Evolutionary conservation across 805 yeast genomes (phyloP), one percentile per base, ranked within the genome.

Genomic region (Tanozyma kutaoensis): DNA sequence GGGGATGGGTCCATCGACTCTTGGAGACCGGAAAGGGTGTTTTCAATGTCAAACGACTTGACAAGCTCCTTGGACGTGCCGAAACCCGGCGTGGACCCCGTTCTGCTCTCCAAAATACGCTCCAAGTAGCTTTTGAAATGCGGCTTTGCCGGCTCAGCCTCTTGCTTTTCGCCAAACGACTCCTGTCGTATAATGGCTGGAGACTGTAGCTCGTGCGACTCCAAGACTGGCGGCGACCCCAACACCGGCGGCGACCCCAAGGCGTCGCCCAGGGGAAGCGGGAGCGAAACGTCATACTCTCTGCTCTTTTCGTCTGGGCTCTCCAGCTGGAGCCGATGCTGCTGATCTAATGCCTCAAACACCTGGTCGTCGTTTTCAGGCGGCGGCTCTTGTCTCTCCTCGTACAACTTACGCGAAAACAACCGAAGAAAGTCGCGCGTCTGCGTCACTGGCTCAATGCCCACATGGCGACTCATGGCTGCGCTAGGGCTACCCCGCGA

Each of bases 341-440:
- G 36, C 24, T 24, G 42, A 22, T 32, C 35, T 12, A 23, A 31
- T 2, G 28, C 35, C 28, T 21, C 24, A 24, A 28, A 32, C 16
- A 15, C 29, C 29, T 13, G 23, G 7, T 26, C 22, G 13, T 27
- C 24, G 12, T 35, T 33, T 20, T 25, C 24, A 12, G 24, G 21
- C 6, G 25, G 12, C 14, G 15, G 26, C 20, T 31, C 36, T 20
- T 33, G 32, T 16, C 28, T 31, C 15, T 40, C 50, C 20, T 34
- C 30, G 8, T 37, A 29, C 31, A 45, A 43, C 2, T 55, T 53
- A 23, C 43, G 39, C 25, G 63, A 55, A 24, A 57, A 47, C 12
- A 46, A 47, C 20, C 55, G 38, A 21, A 58, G 40, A 23, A 52
- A 59, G 27, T 55, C 61, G n/a, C n/a, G n/a, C n/a, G n/a, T n/a